A percentile compares a stretch with the other conserved stretches of the same genome.
phyloP scores from a whole-genome alignment of 2,329 filamentous ascomycete species.

The Lizonia empirigonia region DNA sequence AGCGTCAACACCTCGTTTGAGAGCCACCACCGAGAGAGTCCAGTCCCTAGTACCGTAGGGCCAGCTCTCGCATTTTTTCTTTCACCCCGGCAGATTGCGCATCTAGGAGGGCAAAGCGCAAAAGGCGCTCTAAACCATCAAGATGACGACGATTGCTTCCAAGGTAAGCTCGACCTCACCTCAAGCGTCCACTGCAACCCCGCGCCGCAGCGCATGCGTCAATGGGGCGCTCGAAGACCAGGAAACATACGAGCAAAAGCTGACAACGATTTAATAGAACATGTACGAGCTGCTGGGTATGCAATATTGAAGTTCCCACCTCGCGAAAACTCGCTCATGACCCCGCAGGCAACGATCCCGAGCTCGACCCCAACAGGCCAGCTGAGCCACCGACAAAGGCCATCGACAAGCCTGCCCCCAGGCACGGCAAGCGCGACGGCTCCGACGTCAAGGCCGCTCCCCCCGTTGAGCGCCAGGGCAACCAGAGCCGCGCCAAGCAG shows the following conservation, averaged over 20 bases:
- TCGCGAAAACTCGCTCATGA: constrained; percentile 29
- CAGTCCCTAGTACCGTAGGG: constrained; percentile 47
- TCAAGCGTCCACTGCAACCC: constrained; percentile 14
- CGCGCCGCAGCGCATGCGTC: constrained; percentile 12
- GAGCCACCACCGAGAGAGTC: constrained; percentile 47
- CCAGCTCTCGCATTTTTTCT: constrained; percentile 46
- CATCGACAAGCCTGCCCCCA: constrained; percentile 79
- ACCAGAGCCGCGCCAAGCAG: constrained; percentile 43
- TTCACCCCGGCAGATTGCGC: constrained; percentile 47
- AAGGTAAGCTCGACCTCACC: constrained; percentile 46
- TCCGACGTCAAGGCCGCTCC: constrained; percentile 66
- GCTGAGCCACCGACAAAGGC: constrained; percentile 83
- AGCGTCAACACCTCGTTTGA: constrained; percentile 38
- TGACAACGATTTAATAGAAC: constrained; percentile 71
- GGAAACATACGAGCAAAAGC: constrained; percentile 21
- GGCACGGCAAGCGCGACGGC: constrained; percentile 85
- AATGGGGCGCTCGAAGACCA: constrained; percentile 13
- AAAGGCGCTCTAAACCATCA: constrained; percentile 52
- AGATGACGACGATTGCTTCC: constrained; percentile 51
- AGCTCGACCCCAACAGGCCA: constrained; percentile 74
- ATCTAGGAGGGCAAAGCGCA: constrained; percentile 52
- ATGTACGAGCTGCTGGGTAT: constrained; percentile 98
- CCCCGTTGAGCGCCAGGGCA: constrained; percentile 41
- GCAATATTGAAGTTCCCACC: constrained; percentile 20
- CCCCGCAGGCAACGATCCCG: constrained; percentile 68